phyloP scores from a whole-genome alignment of 768 basidiomycete genomes.

The Neoboletus magnificus region DNA sequence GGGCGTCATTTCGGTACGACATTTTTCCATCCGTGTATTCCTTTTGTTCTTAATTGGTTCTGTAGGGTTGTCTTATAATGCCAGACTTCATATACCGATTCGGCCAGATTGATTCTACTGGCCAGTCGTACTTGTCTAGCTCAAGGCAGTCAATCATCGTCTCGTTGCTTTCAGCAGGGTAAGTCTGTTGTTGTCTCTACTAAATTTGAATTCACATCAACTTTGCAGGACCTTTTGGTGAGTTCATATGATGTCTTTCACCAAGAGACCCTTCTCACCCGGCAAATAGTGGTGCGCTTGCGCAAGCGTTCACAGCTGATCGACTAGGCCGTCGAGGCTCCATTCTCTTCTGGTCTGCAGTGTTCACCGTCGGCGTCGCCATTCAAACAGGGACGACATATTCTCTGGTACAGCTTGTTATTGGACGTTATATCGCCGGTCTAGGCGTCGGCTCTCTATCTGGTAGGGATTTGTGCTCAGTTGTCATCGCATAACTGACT shows the following conservation, averaged over 20 bases:
- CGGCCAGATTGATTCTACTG: constrained; percentile 49
- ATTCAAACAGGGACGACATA: constrained; percentile 64
- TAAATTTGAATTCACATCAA: background rate
- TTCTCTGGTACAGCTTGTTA: constrained; percentile 62
- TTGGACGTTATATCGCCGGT: constrained; percentile 74
- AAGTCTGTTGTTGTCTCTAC: background rate
- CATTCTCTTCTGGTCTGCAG: constrained; percentile 70
- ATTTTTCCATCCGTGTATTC: background rate
- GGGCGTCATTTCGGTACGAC: constrained; percentile 66
- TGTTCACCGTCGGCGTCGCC: constrained; percentile 67
- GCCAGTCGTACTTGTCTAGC: constrained; percentile 50
- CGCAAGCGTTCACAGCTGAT: constrained; percentile 73
- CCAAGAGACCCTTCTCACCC: constrained; percentile 1
- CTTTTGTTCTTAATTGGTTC: background rate
- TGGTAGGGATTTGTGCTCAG: constrained; percentile 36
- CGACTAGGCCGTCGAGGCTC: constrained; percentile 68
- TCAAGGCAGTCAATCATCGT: constrained; percentile 75
- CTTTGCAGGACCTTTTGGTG: constrained; percentile 49
- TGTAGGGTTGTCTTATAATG: constrained; percentile 75
- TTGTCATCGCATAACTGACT: background rate
- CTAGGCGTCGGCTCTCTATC: constrained; percentile 75
- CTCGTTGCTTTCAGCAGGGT: constrained; percentile 75
- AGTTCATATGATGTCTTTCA: constrained; percentile 10
- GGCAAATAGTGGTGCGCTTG: constrained; percentile 53
- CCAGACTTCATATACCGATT: constrained; percentile 71